Percentiles rank a stretch among this genome's conserved stretches.
phyloP scores from a whole-genome alignment of 305 asterid genomes.

The Fraxinus xanthoxyloides region DNA sequence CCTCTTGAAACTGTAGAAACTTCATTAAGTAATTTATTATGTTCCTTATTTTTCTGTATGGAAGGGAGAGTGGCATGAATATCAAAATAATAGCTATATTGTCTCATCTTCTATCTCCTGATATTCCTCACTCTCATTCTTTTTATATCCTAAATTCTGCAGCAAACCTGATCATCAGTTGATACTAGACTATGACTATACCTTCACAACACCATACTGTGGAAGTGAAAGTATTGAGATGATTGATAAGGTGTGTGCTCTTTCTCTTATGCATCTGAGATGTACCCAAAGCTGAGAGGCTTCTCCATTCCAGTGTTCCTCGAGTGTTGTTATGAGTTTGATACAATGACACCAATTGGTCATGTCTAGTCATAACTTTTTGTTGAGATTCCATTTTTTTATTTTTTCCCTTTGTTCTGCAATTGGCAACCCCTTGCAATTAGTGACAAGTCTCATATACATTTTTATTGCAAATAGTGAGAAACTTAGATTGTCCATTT shows the following conservation, averaged over 20 bases:
- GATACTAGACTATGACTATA: conserved; percentile 89
- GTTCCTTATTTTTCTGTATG: background rate
- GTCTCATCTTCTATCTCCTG: conserved; percentile 2
- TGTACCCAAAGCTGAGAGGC: conserved; percentile 18
- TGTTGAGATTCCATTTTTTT: background rate
- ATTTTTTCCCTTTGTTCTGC: conserved; percentile 7
- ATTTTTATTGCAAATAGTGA: background rate
- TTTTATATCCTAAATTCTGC: conserved; percentile 33
- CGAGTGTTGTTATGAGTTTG: background rate
- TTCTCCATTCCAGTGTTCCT: conserved; percentile 14
- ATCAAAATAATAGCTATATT: conserved; percentile 5
- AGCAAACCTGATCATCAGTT: conserved; percentile 81
- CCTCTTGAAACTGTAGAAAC: background rate
- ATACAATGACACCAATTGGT: conserved; percentile 11
- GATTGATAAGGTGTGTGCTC: conserved; percentile 55
- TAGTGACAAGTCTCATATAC: background rate
- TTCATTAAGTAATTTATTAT: background rate
- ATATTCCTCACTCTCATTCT: conserved; percentile 11
- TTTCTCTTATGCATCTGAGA: conserved; percentile 23
- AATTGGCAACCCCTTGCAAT: conserved; percentile 13
- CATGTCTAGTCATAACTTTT: conserved; percentile 4
- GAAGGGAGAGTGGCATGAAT: background rate
- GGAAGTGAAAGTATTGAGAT: conserved; percentile 63
- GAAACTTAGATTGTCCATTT: conserved; percentile 14
- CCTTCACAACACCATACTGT: conserved; percentile 89